Conservation (phyloP, 345 rosid genomes). For the Geranium rotundifolium region DNA sequence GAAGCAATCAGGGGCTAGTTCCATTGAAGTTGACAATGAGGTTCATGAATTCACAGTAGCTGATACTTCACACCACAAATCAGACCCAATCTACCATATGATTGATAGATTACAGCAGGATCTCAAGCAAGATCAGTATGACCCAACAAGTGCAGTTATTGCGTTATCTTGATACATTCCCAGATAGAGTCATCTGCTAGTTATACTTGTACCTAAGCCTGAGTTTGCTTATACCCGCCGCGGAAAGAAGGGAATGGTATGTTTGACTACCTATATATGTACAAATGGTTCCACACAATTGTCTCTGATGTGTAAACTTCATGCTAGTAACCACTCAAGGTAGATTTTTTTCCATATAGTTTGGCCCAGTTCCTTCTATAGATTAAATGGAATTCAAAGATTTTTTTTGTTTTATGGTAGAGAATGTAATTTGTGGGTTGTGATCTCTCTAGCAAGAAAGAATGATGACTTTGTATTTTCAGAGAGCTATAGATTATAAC, state of each 20-base stretch:
- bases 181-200: not conserved
- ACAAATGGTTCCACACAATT: too few relatives aligned
- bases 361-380: too few relatives aligned
- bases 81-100: constrained; percentile 50
- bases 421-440: too few relatives aligned
- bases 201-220: not conserved
- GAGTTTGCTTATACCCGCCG: not conserved
- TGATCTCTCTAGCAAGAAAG: too few relatives aligned
- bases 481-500: too few relatives aligned
- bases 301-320: not conserved
- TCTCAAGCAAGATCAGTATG: constrained; percentile 15
- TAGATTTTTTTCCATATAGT: too few relatives aligned
- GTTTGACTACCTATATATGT: too few relatives aligned
- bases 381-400: too few relatives aligned
- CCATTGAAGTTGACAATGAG: constrained; percentile 47
- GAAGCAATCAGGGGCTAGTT: constrained; percentile 70
- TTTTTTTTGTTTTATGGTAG: too few relatives aligned
- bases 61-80: constrained; percentile 53
- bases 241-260: not conserved
- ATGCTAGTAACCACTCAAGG: too few relatives aligned
- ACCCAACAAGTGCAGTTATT: constrained; percentile 1
- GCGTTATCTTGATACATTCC: constrained; percentile 35
- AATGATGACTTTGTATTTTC: too few relatives aligned
- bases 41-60: constrained; percentile 54
- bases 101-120: constrained; percentile 32